Conservation (phyloP, 2,329 filamentous ascomycete species). For the Hirsutella thompsonii region DNA sequence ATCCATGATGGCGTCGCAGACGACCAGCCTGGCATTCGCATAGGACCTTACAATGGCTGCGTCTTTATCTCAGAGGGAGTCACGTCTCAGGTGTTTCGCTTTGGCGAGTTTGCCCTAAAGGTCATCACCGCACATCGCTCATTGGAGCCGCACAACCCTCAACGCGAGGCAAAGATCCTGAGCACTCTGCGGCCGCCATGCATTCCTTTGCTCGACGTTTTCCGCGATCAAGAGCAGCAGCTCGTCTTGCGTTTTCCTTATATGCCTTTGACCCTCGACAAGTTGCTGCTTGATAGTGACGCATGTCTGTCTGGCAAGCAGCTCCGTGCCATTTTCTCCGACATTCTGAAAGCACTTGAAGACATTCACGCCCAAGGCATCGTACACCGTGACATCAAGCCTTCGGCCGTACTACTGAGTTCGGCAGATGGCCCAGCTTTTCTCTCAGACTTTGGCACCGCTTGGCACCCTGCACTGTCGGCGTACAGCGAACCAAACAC, state of each 20-base stretch:
- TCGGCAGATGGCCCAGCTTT: constrained; percentile 58
- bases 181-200: constrained; percentile 38
- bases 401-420: constrained; percentile 70
- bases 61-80: constrained; percentile 51
- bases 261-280: constrained; percentile 58
- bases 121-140: constrained; percentile 64
- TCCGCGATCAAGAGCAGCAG: constrained; percentile 55
- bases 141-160: constrained; percentile 70
- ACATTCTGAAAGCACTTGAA: constrained; percentile 58
- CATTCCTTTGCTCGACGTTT: constrained; percentile 60
- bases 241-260: constrained; percentile 80
- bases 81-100: constrained; percentile 74
- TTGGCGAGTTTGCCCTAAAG: constrained; percentile 58
- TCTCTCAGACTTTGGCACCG: constrained; percentile 84
- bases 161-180: constrained; percentile 68
- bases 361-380: constrained; percentile 64
- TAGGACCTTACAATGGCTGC: constrained; percentile 42
- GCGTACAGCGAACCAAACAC: constrained; percentile 50
- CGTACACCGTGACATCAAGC: constrained; percentile 89
- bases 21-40: constrained; percentile 23
- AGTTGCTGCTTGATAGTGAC: constrained; percentile 36
- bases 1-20: background rate
- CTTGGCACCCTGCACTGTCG: constrained; percentile 58
- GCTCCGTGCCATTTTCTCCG: constrained; percentile 37
- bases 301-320: constrained; percentile 15